Evolutionary conservation across 2,329 filamentous ascomycete species (phyloP), one percentile per base, ranked within the genome.

Genomic region (Claviceps maximensis): DNA sequence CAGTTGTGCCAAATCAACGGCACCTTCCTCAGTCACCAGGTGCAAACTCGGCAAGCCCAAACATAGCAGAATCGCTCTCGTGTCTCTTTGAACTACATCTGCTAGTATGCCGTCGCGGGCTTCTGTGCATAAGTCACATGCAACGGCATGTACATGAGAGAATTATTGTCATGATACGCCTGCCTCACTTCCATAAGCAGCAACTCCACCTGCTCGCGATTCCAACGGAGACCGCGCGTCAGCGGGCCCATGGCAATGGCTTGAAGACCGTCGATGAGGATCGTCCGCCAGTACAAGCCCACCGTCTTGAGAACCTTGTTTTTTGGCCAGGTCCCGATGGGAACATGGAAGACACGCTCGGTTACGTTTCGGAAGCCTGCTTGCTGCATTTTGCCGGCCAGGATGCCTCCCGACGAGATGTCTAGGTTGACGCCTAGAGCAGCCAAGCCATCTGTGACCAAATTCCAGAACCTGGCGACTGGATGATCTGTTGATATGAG

Each of bases 91-190:
- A 17, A 38, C 36, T 38, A 38, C 15, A 38, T 17, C 3, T 38
- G 42, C 42, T 53, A 53, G 25, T 53, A 55, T 29, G 48, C 51
- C 7, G 51, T 38, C 4, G 31, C 36, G 3, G 77, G 74, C 61
- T 74, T 79, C 62, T 80, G 77, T 17, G 71, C 77, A 58, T 76
- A 79, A 13, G 78, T 67, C 50, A 79, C 69, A 59, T 78, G 72
- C 57, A 79, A 67, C 9, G 76, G 76, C 77, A 80, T 80, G 56
- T 77, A 78, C 67, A 71, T 67, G 58, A 74, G 69, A 58, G 64
- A 65, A 53, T 63, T 59, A 49, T 71, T 71, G 52, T 75, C 72
- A 56, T 66, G 65, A 57, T 75, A 76, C n/a, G 71, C 73, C 55
- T 66, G 73, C 56, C 73, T 65, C 17, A 78, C 74, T 19, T 72